A percentile compares a stretch with the other conserved stretches of the same genome.
These are phyloP conservation scores for Theileria annulata DNA, from an alignment of 169 alveolate genomes.

Conservation along the genomic window DNA sequence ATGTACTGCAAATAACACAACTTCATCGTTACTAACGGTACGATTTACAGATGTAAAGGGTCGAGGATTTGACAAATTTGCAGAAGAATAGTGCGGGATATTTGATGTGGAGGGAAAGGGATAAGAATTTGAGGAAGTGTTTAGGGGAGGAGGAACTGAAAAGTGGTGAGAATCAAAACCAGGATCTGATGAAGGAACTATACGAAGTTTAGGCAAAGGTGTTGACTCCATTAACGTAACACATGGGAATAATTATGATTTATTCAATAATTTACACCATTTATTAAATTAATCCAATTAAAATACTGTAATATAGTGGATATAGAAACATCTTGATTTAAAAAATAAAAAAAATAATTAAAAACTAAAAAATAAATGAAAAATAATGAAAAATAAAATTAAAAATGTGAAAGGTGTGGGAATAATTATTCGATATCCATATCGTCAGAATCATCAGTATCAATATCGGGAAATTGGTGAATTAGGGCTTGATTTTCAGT, in stretches of 20 bases:
- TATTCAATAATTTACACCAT: no score
- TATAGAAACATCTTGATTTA: background rate
- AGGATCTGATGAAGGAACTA: slow-evolving; percentile 18
- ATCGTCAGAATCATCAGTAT: slow-evolving; percentile 25
- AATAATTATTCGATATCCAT: slow-evolving; percentile 26
- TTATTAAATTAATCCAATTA: background rate
- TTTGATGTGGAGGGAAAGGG: no score
- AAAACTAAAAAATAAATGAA: background rate
- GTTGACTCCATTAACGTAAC: slow-evolving; percentile 16
- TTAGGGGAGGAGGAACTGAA: slow-evolving; percentile 24
- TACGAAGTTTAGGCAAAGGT: slow-evolving; percentile 26
- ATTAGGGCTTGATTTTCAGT: background rate
- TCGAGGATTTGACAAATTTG: background rate
- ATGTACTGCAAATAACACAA: slow-evolving; percentile 61
- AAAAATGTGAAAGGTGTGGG: background rate
- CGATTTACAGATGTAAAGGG: background rate
- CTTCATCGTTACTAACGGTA: slow-evolving; percentile 33
- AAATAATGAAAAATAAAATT: background rate
- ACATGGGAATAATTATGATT: background rate
- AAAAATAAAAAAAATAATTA: background rate
- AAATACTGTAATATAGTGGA: background rate
- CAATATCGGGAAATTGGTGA: slow-evolving; percentile 25
- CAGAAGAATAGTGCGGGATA: background rate
- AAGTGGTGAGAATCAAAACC: slow-evolving; percentile 13
- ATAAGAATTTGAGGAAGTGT: no score